Evolutionary conservation across 306 rosid species (phyloP), one percentile per base, ranked within the genome.

Genomic region (Glycyrrhiza uralensis): DNA sequence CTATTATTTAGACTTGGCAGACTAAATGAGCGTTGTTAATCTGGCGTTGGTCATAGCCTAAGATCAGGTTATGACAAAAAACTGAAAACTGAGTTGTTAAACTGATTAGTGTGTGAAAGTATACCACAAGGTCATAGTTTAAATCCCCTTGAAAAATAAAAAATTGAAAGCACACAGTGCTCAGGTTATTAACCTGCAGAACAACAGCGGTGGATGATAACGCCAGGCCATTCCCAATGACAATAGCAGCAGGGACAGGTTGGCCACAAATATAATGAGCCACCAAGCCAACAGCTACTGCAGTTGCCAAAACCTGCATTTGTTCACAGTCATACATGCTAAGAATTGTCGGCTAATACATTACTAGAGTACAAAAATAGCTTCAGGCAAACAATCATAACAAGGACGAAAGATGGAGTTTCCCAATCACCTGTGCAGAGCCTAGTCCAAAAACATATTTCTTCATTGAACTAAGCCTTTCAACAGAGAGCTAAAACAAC

Each of bases 401-500:
- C 55, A 7, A 58, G 52, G 30, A 70, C 4, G 75, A 44, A 46
- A 64, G 72, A 50, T 35, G 58, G 71, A 50, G 77, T 57, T 73
- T 72, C 75, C 38, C 58, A 84, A 68, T 89, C 83, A 91, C 99
- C 99, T 94, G 99, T 45, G 96, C 93, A 76, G 97, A 85, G 83
- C 99, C 99, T 79, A 95, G 82, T 81, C 99, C 99, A 65, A 91
- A 95, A 65, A 95, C 99, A 81, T 95, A 95, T 89, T 95, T 95
- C 96, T 95, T 95, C 99, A 95, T 95, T 82, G 97, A 91, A 79
- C 99, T 95, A 77, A 95, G 90, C 85, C 99, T 91, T 90, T 95
- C 99, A 81, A 91, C 99, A 71, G 99, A 95, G 80, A 95, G 94
- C 99, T 95, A 74, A 75, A 82, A 83, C 35, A 80, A 66, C 15